phyloP scores from a whole-genome alignment of 768 basidiomycete species.

The Asterophora parasitica region DNA sequence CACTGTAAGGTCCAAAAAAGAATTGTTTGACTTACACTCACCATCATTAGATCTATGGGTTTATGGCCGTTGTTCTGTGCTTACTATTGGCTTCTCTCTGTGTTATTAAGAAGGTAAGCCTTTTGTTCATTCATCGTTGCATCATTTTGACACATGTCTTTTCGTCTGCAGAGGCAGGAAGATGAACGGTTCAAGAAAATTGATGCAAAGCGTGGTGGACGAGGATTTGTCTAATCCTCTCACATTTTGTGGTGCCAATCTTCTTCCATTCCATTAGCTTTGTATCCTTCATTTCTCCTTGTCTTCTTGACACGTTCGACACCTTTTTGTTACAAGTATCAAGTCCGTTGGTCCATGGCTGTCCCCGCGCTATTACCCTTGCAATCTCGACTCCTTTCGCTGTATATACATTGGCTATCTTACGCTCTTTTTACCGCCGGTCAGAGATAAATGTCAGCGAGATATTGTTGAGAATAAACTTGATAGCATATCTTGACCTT shows the following conservation, averaged over 20 bases:
- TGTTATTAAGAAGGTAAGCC: slow-evolving; percentile 73
- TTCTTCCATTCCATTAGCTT: too few relatives aligned
- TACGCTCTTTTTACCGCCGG: background rate
- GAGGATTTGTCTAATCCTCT: slow-evolving; percentile 68
- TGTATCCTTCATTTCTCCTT: background rate
- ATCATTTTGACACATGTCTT: slow-evolving; percentile 1
- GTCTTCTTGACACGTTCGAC: background rate
- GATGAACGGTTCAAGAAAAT: slow-evolving; percentile 84
- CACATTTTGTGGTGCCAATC: background rate
- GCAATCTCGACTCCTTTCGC: background rate
- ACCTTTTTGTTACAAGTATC: background rate
- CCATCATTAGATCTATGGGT: slow-evolving; percentile 62
- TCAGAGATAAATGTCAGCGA: background rate
- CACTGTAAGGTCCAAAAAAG: slow-evolving; percentile 30
- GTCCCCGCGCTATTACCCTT: background rate
- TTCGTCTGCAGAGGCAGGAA: slow-evolving; percentile 57
- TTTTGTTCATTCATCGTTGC: background rate
- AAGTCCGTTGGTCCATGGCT: slow-evolving; percentile 1
- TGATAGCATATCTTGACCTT: too few relatives aligned
- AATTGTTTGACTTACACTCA: background rate
- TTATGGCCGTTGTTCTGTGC: slow-evolving; percentile 71
- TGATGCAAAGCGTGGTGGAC: slow-evolving; percentile 82
- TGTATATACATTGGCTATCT: background rate
- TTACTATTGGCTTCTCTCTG: slow-evolving; percentile 80
- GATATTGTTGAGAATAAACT: background rate